Conservation (phyloP, 352 stramenopile genomes). For the Globisporangium lucens region DNA sequence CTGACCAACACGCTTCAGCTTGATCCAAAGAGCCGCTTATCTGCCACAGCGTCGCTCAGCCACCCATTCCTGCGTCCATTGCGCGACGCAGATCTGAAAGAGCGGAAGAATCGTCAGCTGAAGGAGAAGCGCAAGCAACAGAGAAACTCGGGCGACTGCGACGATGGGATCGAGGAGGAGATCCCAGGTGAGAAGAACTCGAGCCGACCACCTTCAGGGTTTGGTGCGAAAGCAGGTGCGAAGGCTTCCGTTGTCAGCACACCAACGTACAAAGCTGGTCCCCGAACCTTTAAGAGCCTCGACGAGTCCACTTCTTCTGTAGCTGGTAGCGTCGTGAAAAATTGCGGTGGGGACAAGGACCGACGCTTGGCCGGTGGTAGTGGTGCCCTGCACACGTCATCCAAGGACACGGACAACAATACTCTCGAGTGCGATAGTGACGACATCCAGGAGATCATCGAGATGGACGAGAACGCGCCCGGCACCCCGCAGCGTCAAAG, state of each 20-base stretch:
- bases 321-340: neutral
- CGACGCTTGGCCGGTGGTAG: conserved; percentile 1
- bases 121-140: conserved; percentile 35
- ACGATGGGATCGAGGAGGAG: conserved; percentile 81
- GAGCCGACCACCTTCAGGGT: conserved; percentile 1
- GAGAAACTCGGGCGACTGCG: conserved; percentile 18
- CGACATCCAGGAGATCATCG: conserved; percentile 83
- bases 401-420: conserved; percentile 32
- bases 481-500: conserved; percentile 2
- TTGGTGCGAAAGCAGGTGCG: conserved; percentile 22
- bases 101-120: conserved; percentile 31
- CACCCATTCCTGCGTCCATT: conserved; percentile 60
- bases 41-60: conserved; percentile 41
- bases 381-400: neutral
- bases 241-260: conserved; percentile 16
- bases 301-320: conserved; percentile 5
- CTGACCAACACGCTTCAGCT: conserved; percentile 54
- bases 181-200: conserved; percentile 42
- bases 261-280: conserved; percentile 21
- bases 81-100: conserved; percentile 46
- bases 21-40: conserved; percentile 54
- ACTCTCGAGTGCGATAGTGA: conserved; percentile 59
- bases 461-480: conserved; percentile 35
- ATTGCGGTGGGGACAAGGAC: neutral
- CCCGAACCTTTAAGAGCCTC: conserved; percentile 22